Evolutionary conservation across 768 basidiomycete species (phyloP).

Genomic region (Pseudohyphozyma bogoriensis): DNA sequence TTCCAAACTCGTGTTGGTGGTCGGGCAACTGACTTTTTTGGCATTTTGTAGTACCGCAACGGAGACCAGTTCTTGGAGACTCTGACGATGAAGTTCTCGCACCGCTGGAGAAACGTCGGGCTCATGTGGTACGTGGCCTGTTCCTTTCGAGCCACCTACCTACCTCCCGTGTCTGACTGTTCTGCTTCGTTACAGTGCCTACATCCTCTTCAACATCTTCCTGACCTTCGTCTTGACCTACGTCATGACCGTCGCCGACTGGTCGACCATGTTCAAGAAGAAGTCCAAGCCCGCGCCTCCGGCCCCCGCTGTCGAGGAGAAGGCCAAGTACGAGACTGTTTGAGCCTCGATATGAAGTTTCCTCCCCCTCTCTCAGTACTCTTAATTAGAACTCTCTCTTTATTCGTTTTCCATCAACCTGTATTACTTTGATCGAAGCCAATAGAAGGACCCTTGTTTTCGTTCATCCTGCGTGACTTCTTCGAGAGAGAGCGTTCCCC

Average conservation of each 20-base stretch:
- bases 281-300: too few relatives aligned
- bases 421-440: background rate
- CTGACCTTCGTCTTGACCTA: constrained; percentile 12
- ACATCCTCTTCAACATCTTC: constrained; percentile 24
- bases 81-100: constrained; percentile 19
- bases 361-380: too few relatives aligned
- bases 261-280: background rate
- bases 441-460: too few relatives aligned
- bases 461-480: too few relatives aligned
- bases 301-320: background rate
- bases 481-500: too few relatives aligned
- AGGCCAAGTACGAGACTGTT: background rate
- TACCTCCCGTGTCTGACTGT: background rate
- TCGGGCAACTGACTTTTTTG: background rate
- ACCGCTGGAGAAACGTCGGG: constrained; percentile 26
- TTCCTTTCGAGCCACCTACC: background rate
- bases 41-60: background rate
- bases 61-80: constrained; percentile 29
- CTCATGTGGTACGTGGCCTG: constrained; percentile 6
- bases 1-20: too few relatives aligned
- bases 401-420: too few relatives aligned
- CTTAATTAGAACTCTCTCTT: too few relatives aligned
- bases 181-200: background rate
- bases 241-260: constrained; percentile 16
- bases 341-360: too few relatives aligned